Conservation (phyloP, 441 rosid species). For the Bocquillonia castaneifolia region DNA sequence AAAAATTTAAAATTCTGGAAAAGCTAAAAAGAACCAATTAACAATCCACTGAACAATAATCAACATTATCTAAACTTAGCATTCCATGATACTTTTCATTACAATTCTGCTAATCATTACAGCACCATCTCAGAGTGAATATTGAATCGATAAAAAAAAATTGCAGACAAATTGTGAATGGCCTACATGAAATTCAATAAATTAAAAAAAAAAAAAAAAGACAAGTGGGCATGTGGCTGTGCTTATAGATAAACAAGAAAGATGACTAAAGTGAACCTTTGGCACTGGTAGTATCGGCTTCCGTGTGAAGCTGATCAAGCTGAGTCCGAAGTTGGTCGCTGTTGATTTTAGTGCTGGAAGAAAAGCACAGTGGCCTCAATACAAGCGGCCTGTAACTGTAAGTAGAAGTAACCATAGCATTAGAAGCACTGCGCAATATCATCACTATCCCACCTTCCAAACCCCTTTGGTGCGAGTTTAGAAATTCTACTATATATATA, state of each 20-base stretch:
- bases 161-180: too few species aligned
- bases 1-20: background rate
- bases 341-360: conserved; percentile 25
- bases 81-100: background rate
- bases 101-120: background rate
- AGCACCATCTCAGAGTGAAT: too few species aligned
- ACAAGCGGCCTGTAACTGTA: conserved; percentile 20
- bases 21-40: background rate
- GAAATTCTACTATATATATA: too few species aligned
- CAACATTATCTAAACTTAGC: background rate
- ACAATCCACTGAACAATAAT: background rate
- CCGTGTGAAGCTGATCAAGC: conserved; percentile 64
- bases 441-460: too few species aligned
- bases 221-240: too few species aligned
- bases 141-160: too few species aligned
- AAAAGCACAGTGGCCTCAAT: conserved; percentile 32
- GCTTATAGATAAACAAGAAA: background rate
- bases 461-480: too few species aligned
- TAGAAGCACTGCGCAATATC: conserved; percentile 35
- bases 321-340: conserved; percentile 54
- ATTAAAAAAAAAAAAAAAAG: too few species aligned
- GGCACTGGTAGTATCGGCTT: conserved; percentile 59
- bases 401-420: conserved; percentile 26
- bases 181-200: too few species aligned
- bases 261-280: conserved; percentile 38